Evolutionary conservation across 805 yeast species (phyloP), one percentile per base, ranked within the genome.

Genomic region (Metschnikowia aberdeeniae): DNA sequence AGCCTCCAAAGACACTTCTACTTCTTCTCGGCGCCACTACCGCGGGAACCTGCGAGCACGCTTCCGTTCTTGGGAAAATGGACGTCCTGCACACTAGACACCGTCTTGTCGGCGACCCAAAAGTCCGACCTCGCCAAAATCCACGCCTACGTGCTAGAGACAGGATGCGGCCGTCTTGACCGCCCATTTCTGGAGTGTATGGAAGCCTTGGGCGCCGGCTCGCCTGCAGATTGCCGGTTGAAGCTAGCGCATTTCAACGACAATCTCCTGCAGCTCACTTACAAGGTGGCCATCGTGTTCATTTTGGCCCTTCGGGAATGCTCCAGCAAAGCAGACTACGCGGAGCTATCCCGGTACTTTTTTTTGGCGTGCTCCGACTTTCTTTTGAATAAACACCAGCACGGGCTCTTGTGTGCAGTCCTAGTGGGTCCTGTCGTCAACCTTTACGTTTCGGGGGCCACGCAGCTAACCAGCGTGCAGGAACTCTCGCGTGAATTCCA

Each of bases 351-450:
- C 10, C 48, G 41, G 14, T 34, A 46, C 45, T 52, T 61, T 24
- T 40, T 52, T 10, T 47, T 55, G 32, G 34, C 59, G 1, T 47
- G 60, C 19, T 55, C 61, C 14, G 74, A 69, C 50, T 66, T 55
- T 44, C 62, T 62, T 48, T 47, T 59, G 29, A 60, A 59, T 42
- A 51, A 55, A 39, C n/a, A 43, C 26, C 58, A 52, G 14, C 47
- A 36, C 17, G 28, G 19, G 3, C 37, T 36, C 4, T 39, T 64
- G 37, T 31, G 44, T 10, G 44, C 45, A 24, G 22, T 9, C 7
- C 55, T 62, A 40, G 43, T 59, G 6, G 35, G 37, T 6, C 51
- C 56, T 12, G 52, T 60, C 7, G 54, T 64, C 24, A 45, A 50
- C 6, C 17, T 33, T 9, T 34, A 55, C 13, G 32, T 42, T 10